Evolutionary conservation across 2,329 filamentous ascomycete species (phyloP), one percentile per base, ranked within the genome.

Genomic region (Achaetomium macrosporum): DNA sequence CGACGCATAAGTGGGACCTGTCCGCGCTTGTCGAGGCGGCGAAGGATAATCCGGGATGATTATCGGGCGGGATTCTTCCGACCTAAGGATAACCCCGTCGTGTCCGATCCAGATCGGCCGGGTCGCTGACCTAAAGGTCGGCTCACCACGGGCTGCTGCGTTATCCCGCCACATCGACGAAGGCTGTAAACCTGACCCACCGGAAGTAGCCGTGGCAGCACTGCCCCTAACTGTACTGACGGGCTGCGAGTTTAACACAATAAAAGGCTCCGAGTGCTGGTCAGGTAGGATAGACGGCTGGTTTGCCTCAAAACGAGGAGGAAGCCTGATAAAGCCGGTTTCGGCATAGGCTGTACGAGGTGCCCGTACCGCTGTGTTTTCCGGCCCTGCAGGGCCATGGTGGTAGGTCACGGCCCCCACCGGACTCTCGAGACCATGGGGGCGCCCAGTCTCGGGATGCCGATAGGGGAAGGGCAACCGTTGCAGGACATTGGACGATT

Each of bases 321-420:
- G 53, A 8, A 63, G 53, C 30, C 42, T 60, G 31, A 61, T 55
- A 16, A 63, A 61, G 2, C 57, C 61, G 15, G 57, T 55, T 10
- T 59, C 54, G 8, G 50, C 36, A 17, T 35, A 47, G 2, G 37
- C 39, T 30, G 47, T 45, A 31, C 53, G 50, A 30, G 41, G 30
- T 12, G 25, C 45, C 4, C 45, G 46, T 11, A 53, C 33, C 4
- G 45, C 20, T n/a, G 40, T 4, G 7, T 19, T 35, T n/a, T 30
- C 5, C 10, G 17, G 19, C n/a, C 29, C 29, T 11, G 31, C n/a
- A 13, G 37, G 31, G 16, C 29, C 30, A 40, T 20, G 51, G 29
- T 25, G 12, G 7, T 51, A 20, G 8, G 39, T 36, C 19, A 35
- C 20, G 7, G 12, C 19, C 40, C 42, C 39, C 30, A 15, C 11